phyloP scores from a whole-genome alignment of 257 asterid species.

The Apocynum venetum region DNA sequence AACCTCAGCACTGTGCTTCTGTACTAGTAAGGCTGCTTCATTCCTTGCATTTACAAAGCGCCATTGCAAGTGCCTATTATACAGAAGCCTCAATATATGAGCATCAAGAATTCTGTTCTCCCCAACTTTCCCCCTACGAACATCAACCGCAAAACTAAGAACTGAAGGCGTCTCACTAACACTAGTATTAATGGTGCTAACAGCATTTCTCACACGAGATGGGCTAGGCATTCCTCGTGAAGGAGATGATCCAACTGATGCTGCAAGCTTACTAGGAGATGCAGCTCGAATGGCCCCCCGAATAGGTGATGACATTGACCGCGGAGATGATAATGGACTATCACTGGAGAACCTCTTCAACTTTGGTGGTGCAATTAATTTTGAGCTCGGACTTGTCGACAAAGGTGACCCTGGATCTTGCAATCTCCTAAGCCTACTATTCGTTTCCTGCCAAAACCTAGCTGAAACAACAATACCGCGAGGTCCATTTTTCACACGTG shows the following conservation, averaged over 20 bases:
- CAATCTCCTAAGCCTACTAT: slow-evolving; percentile 76
- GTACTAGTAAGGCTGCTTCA: slow-evolving; percentile 64
- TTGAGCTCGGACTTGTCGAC: slow-evolving; percentile 63
- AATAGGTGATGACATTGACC: slow-evolving; percentile 71
- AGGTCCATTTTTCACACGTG: slow-evolving; percentile 42
- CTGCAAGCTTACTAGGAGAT: slow-evolving; percentile 66
- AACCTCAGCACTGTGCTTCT: slow-evolving; percentile 81
- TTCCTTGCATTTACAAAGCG: slow-evolving; percentile 80
- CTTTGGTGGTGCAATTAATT: slow-evolving; percentile 51
- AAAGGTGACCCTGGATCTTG: slow-evolving; percentile 84
- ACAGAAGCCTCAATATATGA: slow-evolving; percentile 74
- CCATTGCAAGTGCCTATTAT: slow-evolving; percentile 92
- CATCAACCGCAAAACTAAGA: slow-evolving; percentile 90
- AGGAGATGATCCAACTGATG: slow-evolving; percentile 63
- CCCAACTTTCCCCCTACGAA: slow-evolving; percentile 90
- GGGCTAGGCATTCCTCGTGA: slow-evolving; percentile 67
- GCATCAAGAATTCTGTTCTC: slow-evolving; percentile 81
- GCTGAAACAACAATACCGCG: slow-evolving; percentile 70
- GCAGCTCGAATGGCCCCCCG: slow-evolving; percentile 66
- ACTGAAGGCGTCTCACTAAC: slow-evolving; percentile 80
- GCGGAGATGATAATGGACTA: slow-evolving; percentile 50
- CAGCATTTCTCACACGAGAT: slow-evolving; percentile 71
- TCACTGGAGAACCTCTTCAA: slow-evolving; percentile 55
- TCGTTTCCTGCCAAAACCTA: slow-evolving; percentile 95
- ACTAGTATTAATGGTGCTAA: slow-evolving; percentile 65